Percentiles rank a stretch among this genome's conserved stretches.
Evolutionary conservation across 805 yeast species (phyloP).

Genomic region (Cyberlindnera mississippiensis): DNA sequence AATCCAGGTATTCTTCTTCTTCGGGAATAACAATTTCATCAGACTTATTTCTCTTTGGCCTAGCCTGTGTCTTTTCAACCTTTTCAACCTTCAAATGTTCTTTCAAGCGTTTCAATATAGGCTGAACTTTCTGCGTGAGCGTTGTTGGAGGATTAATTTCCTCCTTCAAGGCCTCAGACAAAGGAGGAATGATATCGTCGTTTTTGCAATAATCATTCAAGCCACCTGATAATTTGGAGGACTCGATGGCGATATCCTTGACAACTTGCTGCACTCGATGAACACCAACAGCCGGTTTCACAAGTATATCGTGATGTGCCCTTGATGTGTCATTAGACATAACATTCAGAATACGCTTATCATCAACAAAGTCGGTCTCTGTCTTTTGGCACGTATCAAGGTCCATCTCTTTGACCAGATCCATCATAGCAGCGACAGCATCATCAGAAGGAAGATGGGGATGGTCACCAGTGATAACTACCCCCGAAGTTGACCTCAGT

Average conservation of each 20-base stretch:
- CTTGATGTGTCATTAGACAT: conserved; percentile 3
- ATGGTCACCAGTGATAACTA: conserved; percentile 23
- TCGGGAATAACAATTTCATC: too few species aligned
- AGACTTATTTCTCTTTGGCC: too few species aligned
- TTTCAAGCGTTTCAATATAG: conserved; percentile 9
- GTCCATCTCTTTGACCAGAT: conserved; percentile 42
- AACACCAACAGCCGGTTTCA: conserved; percentile 23
- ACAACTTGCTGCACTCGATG: conserved; percentile 22
- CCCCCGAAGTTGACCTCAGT: conserved; percentile 31
- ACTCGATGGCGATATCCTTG: conserved; percentile 15
- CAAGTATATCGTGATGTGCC: conserved; percentile 23
- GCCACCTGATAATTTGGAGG: conserved; percentile 3
- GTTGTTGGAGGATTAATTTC: conserved; percentile 19
- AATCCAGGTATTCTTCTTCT: too few species aligned
- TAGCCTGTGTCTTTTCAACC: not conserved
- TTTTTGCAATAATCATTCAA: conserved; percentile 15
- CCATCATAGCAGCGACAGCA: conserved; percentile 40
- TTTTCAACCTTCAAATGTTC: not conserved
- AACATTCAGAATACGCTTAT: conserved; percentile 20
- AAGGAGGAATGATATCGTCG: conserved; percentile 27
- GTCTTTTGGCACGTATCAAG: conserved; percentile 28
- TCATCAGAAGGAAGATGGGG: conserved; percentile 34
- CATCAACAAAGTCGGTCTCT: conserved; percentile 24
- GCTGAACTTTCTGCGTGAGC: conserved; percentile 8
- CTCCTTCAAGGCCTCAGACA: conserved; percentile 22